These are phyloP conservation scores for Venturia aucupariae DNA, from an alignment of 2,329 filamentous ascomycete genomes.

Conservation along the genomic window DNA sequence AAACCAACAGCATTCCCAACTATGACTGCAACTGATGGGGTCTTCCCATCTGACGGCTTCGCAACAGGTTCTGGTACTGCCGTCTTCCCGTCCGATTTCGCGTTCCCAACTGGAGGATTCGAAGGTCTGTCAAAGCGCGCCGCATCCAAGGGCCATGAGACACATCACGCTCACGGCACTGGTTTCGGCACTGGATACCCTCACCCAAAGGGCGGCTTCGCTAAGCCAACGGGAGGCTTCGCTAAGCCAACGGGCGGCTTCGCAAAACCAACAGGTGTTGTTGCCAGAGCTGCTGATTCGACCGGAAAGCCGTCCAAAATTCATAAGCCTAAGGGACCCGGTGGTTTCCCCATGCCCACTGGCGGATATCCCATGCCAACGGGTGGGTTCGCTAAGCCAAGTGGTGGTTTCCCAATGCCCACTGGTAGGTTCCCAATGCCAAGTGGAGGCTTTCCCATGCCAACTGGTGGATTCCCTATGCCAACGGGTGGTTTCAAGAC, in stretches of 20 bases:
- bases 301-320: no score
- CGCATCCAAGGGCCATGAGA: neutral
- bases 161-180: neutral
- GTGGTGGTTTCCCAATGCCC: neutral
- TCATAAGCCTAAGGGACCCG: neutral
- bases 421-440: neutral
- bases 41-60: neutral
- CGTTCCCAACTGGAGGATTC: neutral
- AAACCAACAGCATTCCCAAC: neutral
- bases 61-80: neutral
- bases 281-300: neutral
- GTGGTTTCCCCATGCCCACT: neutral
- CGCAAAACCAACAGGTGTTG: neutral
- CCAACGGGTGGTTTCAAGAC: neutral
- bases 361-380: neutral
- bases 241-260: neutral
- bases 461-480: neutral
- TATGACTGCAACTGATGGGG: neutral
- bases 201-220: neutral
- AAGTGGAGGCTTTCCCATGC: neutral
- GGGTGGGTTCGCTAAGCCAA: neutral
- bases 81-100: neutral
- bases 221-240: neutral
- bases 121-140: neutral
- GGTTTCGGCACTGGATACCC: neutral